Evolutionary conservation across 257 asterid genomes (phyloP).

Genomic region (Asclepias syriaca): DNA sequence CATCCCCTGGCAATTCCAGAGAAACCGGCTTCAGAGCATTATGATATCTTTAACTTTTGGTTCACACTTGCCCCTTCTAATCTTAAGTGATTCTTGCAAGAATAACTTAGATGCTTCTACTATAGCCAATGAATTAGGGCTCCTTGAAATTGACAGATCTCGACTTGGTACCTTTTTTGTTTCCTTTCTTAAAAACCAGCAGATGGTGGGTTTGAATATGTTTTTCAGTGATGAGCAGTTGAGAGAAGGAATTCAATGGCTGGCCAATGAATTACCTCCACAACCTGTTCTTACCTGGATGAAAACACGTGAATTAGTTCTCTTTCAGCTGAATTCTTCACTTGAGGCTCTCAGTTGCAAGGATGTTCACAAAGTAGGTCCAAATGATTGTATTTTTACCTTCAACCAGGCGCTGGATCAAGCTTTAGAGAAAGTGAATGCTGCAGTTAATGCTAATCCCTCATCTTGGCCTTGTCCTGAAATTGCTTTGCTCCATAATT

Average conservation of each 20-base stretch:
- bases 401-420: constrained; percentile 69
- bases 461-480: constrained; percentile 93
- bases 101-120: constrained; percentile 37
- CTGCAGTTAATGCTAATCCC: constrained; percentile 63
- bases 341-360: constrained; percentile 36
- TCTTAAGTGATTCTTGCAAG: constrained; percentile 48
- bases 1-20: constrained; percentile 56
- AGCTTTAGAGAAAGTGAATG: constrained; percentile 41
- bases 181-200: constrained; percentile 44
- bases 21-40: constrained; percentile 51
- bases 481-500: constrained; percentile 49
- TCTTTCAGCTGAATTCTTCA: constrained; percentile 49
- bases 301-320: constrained; percentile 71
- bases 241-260: constrained; percentile 74
- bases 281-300: constrained; percentile 45
- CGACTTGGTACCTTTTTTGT: constrained; percentile 34
- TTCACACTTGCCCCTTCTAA: constrained; percentile 71
- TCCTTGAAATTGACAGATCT: constrained; percentile 50
- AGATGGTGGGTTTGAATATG: constrained; percentile 32
- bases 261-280: constrained; percentile 65
- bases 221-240: constrained; percentile 65
- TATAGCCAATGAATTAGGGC: constrained; percentile 45
- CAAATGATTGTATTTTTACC: constrained; percentile 57
- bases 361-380: constrained; percentile 33
- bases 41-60: constrained; percentile 50